These are phyloP conservation scores for Cryphonectria nitschkei DNA, from an alignment of 2,329 filamentous ascomycete species.

Conservation along the genomic window DNA sequence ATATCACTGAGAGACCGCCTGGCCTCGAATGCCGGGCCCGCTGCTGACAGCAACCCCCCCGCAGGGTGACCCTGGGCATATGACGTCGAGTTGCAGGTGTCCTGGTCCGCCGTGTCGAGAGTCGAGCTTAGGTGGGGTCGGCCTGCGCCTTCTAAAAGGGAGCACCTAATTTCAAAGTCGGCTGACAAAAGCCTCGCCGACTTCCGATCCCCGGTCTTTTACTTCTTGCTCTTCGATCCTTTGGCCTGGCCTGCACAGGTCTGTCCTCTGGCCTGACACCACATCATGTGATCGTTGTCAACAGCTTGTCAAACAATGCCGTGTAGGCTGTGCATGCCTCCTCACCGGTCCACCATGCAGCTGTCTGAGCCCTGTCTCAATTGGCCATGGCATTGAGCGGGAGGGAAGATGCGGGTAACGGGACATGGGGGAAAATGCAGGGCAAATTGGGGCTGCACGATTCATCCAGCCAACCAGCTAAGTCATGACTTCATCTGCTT, in stretches of 20 bases:
- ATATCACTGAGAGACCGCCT: conserved; percentile 6
- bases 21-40: not conserved
- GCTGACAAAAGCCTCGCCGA: not conserved
- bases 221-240: not conserved
- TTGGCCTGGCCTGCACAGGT: not conserved
- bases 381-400: not conserved
- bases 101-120: not conserved
- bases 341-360: not conserved
- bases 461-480: not conserved
- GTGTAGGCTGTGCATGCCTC: not conserved
- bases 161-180: not conserved
- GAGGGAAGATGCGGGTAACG: not conserved
- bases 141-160: not conserved
- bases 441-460: not conserved
- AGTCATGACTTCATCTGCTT: conserved; percentile 4
- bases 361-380: not conserved
- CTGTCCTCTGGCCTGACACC: not conserved
- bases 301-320: not conserved
- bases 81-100: conserved; percentile 28
- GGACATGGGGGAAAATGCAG: not conserved
- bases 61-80: conserved; percentile 23
- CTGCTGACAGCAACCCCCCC: conserved; percentile 15
- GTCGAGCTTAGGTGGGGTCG: not conserved
- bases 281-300: not conserved
- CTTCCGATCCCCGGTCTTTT: not conserved